phyloP scores from a whole-genome alignment of 2,329 filamentous ascomycete species.

The Claviceps spartinae region DNA sequence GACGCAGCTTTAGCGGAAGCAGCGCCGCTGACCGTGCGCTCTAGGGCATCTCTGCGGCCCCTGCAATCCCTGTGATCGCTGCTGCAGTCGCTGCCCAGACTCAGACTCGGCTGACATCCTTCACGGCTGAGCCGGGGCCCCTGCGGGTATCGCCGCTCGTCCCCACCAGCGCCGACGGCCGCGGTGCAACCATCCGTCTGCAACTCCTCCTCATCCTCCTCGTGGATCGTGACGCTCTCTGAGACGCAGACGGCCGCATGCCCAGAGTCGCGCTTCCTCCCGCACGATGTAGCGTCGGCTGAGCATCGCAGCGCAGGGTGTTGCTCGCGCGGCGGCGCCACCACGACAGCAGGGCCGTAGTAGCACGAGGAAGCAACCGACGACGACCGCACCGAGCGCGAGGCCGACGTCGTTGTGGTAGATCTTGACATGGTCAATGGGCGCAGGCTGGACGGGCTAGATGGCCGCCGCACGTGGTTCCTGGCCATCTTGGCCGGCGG shows the following conservation, averaged over 20 bases:
- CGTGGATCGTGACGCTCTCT: constrained; percentile 16
- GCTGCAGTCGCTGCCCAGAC: no score
- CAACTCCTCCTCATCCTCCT: background rate
- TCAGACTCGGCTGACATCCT: no score
- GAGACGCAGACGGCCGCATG: constrained; percentile 28
- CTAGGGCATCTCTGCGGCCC: no score
- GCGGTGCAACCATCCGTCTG: background rate
- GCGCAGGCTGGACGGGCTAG: background rate
- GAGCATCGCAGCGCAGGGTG: constrained; percentile 36
- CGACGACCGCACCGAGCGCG: constrained; percentile 3
- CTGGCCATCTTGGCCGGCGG: constrained; percentile 21
- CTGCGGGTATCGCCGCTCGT: no score
- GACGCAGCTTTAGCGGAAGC: constrained; percentile 7
- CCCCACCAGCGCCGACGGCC: no score
- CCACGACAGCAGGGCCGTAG: constrained; percentile 12
- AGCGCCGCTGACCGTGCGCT: background rate
- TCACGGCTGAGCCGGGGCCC: no score
- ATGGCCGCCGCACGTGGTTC: constrained; percentile 10
- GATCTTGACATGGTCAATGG: constrained; percentile 10
- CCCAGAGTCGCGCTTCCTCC: constrained; percentile 42
- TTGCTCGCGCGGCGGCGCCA: constrained; percentile 35
- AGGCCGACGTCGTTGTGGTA: constrained; percentile 9
- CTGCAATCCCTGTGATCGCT: no score
- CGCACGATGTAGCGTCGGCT: constrained; percentile 18
- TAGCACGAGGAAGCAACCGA: constrained; percentile 9